Evolutionary conservation across 352 stramenopile genomes (phyloP).

Genomic region (Pythium aristosporum): DNA sequence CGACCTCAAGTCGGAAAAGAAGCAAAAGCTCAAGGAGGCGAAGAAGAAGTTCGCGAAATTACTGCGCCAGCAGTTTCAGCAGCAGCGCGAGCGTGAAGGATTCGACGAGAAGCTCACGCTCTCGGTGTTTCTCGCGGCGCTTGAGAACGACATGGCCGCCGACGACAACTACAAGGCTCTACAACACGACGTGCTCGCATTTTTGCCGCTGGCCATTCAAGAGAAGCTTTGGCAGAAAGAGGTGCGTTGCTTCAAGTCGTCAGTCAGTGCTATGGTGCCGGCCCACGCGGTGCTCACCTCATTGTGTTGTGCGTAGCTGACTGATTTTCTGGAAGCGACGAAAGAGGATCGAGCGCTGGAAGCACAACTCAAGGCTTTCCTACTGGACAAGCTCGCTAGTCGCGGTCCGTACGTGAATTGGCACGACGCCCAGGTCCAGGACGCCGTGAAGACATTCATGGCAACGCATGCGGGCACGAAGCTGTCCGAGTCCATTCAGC

Average conservation of each 20-base stretch:
- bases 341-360: conserved; percentile 23
- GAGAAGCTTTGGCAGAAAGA: conserved; percentile 35
- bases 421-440: conserved; percentile 21
- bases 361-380: conserved; percentile 1
- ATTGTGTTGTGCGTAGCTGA: conserved; percentile 6
- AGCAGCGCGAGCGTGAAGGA: conserved; percentile 28
- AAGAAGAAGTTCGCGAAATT: conserved; percentile 53
- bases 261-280: neutral
- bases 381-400: conserved; percentile 20
- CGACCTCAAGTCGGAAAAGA: conserved; percentile 78
- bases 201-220: conserved; percentile 31
- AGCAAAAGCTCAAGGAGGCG: conserved; percentile 61
- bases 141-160: conserved; percentile 31
- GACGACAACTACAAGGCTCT: conserved; percentile 10
- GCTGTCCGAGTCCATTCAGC: conserved; percentile 17
- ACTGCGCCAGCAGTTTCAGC: conserved; percentile 43
- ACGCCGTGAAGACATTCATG: conserved; percentile 8
- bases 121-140: conserved; percentile 50
- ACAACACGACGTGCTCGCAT: conserved; percentile 17
- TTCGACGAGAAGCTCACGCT: conserved; percentile 54
- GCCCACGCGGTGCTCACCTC: neutral
- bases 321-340: conserved; percentile 21
- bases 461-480: neutral
- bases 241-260: conserved; percentile 1
- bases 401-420: conserved; percentile 18